Conservation (phyloP, 1,284 basidiomycete genomes). For the Ustilago xerochloae region DNA sequence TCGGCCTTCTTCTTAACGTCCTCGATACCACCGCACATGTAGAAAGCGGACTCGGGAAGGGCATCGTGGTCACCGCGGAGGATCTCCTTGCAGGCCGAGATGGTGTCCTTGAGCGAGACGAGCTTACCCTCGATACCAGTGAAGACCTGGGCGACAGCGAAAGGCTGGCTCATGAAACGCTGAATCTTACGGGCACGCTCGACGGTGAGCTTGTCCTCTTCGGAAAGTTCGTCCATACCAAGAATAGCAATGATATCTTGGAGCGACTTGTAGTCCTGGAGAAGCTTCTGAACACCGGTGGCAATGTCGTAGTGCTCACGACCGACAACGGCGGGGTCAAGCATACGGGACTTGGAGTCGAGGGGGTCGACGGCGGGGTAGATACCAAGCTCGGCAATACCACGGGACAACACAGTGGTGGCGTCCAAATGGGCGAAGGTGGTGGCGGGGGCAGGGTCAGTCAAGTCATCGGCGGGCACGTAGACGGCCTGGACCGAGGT, state of each 20-base stretch:
- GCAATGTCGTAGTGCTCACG: constrained; percentile 94
- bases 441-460: constrained; percentile 97
- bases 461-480: constrained; percentile 99
- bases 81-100: constrained; percentile 75
- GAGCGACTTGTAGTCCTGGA: constrained; percentile 99
- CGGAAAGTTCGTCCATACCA: constrained; percentile 99
- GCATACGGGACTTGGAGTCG: constrained; percentile 99
- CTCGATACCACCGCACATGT: constrained; percentile 83
- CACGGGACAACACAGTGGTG: constrained; percentile 97
- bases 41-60: constrained; percentile 81
- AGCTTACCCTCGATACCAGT: constrained; percentile 98
- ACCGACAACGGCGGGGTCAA: constrained; percentile 96
- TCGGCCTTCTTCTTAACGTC: constrained; percentile 97
- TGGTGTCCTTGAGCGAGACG: constrained; percentile 74
- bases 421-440: constrained; percentile 99
- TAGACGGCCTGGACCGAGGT: constrained; percentile 99
- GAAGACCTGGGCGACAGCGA: constrained; percentile 99
- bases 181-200: constrained; percentile 75
- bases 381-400: constrained; percentile 99
- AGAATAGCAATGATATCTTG: constrained; percentile 86
- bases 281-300: constrained; percentile 95
- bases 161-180: constrained; percentile 98
- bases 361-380: constrained; percentile 99
- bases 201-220: constrained; percentile 98
- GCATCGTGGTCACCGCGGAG: constrained; percentile 86